Evolutionary conservation across 495 filamentous ascomycete genomes (phyloP), one percentile per base, ranked within the genome.

Genomic region (Penicillium crystallinum): DNA sequence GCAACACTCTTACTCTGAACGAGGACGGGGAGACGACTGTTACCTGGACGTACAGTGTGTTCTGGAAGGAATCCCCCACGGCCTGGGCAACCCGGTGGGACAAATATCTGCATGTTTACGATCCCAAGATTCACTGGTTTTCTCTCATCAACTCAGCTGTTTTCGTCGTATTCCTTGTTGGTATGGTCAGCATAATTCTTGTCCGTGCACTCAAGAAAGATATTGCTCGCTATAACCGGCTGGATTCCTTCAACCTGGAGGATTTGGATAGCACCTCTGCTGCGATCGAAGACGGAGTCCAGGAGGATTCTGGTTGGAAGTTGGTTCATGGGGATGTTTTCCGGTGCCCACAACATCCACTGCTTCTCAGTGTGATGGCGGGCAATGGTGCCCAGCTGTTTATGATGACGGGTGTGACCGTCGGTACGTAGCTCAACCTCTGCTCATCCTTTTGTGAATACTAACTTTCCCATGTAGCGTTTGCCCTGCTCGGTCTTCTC

Each of bases 291-390:
- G 93, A 97, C 61, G 91, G 91, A 12, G 88, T 97, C 1, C 91
- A 96, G 64, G 93, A 98, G 66, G 93, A 98, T 68, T 96, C 90
- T 5, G 93, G 93, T 33, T 98, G 93, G 93, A 98, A 98, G 72
- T 75, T 98, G 38, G 91, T 98, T 0, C 93, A 98, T 60, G 93
- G 93, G 38, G 93, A 98, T 69, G 92, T 98, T 35, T 98, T 98
- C 78, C 83, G 93, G 36, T 83, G 89, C 10, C 93, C 93, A 5
- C 79, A 82, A 50, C 83, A 88, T 47, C 87, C 91, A 1, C 77
- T 98, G 37, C 74, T 96, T 6, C 79, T 98, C 18, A 89, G 90
- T 64, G 76, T 98, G 12, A 79, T 98, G 61, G 79, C 97, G 42
- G 93, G 93, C 30, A 97, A 93, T 64, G 93, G 93, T 21, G 88